phyloP scores from a whole-genome alignment of 768 basidiomycete genomes.

The Kwoniella dendrophila region DNA sequence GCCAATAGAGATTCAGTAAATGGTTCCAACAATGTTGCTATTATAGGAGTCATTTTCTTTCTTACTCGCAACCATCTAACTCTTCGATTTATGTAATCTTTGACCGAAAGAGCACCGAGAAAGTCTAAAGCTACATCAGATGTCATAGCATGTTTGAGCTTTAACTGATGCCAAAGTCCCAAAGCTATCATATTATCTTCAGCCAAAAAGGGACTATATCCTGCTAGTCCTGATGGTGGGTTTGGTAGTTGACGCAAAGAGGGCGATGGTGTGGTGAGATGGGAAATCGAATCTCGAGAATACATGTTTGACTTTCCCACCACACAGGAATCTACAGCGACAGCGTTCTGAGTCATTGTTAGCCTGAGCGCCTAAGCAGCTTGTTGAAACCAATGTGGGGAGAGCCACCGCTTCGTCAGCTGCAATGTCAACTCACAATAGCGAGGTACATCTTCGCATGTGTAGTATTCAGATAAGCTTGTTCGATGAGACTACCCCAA shows the following conservation, averaged over 20 bases:
- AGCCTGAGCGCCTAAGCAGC: not conserved
- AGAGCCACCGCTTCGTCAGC: no score
- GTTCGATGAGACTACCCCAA: conserved; percentile 82
- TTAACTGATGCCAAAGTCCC: conserved; percentile 90
- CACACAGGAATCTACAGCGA: conserved; percentile 90
- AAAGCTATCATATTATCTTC: conserved; percentile 98
- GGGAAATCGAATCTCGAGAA: conserved; percentile 80
- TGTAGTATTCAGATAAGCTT: conserved; percentile 93
- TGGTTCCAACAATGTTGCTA: conserved; percentile 85
- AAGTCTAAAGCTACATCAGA: conserved; percentile 87
- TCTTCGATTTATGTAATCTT: conserved; percentile 82
- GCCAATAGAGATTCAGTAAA: conserved; percentile 83
- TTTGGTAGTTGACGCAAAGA: conserved; percentile 41
- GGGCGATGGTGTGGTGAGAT: conserved; percentile 53
- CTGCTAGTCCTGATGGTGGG: conserved; percentile 65
- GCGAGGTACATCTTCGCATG: conserved; percentile 98
- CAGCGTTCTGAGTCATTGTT: conserved; percentile 61
- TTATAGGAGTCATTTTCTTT: conserved; percentile 79
- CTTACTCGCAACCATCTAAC: conserved; percentile 96
- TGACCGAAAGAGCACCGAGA: conserved; percentile 81
- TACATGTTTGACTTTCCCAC: conserved; percentile 96
- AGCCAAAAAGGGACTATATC: conserved; percentile 85
- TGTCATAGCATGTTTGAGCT: conserved; percentile 82
- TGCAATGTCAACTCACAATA: conserved; percentile 59
- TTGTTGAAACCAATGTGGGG: not conserved